These are phyloP conservation scores for Quercus variabilis DNA, from an alignment of 306 rosid genomes.

Conservation along the genomic window DNA sequence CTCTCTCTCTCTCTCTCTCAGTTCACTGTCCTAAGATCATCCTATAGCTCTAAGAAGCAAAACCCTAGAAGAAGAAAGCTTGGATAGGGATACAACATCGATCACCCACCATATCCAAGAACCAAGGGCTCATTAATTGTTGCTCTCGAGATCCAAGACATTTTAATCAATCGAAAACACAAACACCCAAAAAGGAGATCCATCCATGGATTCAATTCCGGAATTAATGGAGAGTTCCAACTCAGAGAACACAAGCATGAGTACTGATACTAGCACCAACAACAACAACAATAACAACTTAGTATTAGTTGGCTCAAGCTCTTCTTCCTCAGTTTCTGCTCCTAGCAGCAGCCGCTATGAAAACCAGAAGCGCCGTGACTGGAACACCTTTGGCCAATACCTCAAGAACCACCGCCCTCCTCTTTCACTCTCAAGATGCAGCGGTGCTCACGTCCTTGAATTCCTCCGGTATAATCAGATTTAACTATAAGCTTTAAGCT, in stretches of 20 bases:
- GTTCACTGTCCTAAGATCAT: constrained; percentile 20
- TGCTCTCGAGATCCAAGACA: constrained; percentile 1
- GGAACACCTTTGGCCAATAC: constrained; percentile 97
- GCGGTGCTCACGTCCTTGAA: constrained; percentile 98
- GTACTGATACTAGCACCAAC: neutral
- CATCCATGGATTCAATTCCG: constrained; percentile 68
- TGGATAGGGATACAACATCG: constrained; percentile 1
- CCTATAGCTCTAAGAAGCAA: neutral
- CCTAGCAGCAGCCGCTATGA: constrained; percentile 75
- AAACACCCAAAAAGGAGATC: neutral
- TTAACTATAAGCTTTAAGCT: neutral
- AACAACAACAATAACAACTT: neutral
- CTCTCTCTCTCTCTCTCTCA: constrained; percentile 22
- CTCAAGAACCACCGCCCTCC: constrained; percentile 96
- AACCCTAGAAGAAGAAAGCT: constrained; percentile 35
- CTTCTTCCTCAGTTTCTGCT: constrained; percentile 45
- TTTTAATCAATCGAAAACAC: neutral
- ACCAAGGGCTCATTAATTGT: neutral
- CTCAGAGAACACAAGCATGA: constrained; percentile 34
- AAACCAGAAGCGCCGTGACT: constrained; percentile 95
- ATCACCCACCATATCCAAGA: neutral
- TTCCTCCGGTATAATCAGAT: constrained; percentile 50
- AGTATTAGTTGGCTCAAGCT: constrained; percentile 10
- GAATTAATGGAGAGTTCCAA: constrained; percentile 57
- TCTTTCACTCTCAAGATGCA: constrained; percentile 85